Evolutionary conservation across 73 alveolate species (phyloP), one percentile per base, ranked within the genome.

Genomic region (Uronychia setigera): DNA sequence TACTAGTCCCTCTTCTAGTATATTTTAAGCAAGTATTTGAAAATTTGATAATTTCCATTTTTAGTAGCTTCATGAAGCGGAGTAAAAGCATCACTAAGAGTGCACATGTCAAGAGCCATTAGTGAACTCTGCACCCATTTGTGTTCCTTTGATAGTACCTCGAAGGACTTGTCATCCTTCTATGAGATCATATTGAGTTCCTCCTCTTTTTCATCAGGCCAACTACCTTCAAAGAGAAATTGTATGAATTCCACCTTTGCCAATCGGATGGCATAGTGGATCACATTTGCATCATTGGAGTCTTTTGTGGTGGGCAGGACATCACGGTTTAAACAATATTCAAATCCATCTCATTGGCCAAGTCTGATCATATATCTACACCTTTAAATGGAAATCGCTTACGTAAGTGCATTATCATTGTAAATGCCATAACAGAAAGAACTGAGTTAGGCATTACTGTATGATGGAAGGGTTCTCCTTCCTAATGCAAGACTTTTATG

Each of bases 11-110:
- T 31, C 35, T 34, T 83, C 34, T 74, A 74, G 28, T 60, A 26
- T 1, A 76, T 31, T 26, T 74, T 75, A 0, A 33, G 26, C n/a
- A 83, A 79, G 34, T 83, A 83, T n/a, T 83, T 78, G 34, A 83
- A 83, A 1, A 83, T 60, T 59, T 31, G 9, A 27, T 74, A 1
- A 33, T 83, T 76, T 26, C 90, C 90, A 1, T 26, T 1, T 83
- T 83, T 83, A 19, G 90, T 84, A 5, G 90, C 90, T 76, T 83
- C 90, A 75, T 83, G 90, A n/a, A 83, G 76, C 0, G 90, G 84
- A 26, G 90, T 83, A 26, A 32, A 83, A 34, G 84, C 90, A 31
- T 83, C 76, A 1, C 30, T 13, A 19, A 32, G 11, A 29, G 58
- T 83, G 79, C 90, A 60, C 60, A 60, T 83, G 76, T 83, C 90